phyloP scores from a whole-genome alignment of 2,329 filamentous ascomycete species.

The Colletotrichum sp. region DNA sequence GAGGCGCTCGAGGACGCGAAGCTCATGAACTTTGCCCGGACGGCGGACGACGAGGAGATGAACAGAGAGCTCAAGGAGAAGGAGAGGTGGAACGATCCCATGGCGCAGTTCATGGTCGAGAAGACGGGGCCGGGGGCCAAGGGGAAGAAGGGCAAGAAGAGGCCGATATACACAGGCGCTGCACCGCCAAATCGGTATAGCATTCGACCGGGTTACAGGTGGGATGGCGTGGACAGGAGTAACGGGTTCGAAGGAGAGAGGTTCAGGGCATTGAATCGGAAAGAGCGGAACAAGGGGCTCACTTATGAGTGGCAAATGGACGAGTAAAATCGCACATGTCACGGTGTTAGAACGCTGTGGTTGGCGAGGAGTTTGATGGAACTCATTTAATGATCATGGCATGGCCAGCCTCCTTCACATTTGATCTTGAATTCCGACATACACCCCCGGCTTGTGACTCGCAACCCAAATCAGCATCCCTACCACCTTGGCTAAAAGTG shows the following conservation, averaged over 20 bases:
- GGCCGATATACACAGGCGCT: slow-evolving; percentile 78
- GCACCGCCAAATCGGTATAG: slow-evolving; percentile 92
- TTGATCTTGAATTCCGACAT: background rate
- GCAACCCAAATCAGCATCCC: background rate
- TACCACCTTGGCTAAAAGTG: background rate
- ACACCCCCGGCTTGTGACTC: background rate
- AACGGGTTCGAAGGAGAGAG: slow-evolving; percentile 94
- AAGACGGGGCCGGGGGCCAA: slow-evolving; percentile 38
- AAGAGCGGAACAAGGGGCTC: slow-evolving; percentile 77
- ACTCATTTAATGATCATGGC: background rate
- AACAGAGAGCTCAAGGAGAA: slow-evolving; percentile 81
- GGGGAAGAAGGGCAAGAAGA: slow-evolving; percentile 38
- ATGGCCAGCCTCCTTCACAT: background rate
- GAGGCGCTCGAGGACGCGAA: slow-evolving; percentile 80
- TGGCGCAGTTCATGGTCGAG: slow-evolving; percentile 75
- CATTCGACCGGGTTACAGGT: slow-evolving; percentile 89
- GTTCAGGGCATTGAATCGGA: slow-evolving; percentile 85
- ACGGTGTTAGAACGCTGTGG: background rate
- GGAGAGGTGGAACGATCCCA: slow-evolving; percentile 93
- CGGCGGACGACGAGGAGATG: slow-evolving; percentile 83
- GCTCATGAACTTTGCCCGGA: slow-evolving; percentile 79
- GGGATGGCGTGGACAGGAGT: slow-evolving; percentile 94
- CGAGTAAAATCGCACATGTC: slow-evolving; percentile 55
- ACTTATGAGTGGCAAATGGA: slow-evolving; percentile 98
- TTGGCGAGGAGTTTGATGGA: background rate